Evolutionary conservation across 1,284 basidiomycete species (phyloP), one percentile per base, ranked within the genome.

Genomic region (Peniophora sp.): DNA sequence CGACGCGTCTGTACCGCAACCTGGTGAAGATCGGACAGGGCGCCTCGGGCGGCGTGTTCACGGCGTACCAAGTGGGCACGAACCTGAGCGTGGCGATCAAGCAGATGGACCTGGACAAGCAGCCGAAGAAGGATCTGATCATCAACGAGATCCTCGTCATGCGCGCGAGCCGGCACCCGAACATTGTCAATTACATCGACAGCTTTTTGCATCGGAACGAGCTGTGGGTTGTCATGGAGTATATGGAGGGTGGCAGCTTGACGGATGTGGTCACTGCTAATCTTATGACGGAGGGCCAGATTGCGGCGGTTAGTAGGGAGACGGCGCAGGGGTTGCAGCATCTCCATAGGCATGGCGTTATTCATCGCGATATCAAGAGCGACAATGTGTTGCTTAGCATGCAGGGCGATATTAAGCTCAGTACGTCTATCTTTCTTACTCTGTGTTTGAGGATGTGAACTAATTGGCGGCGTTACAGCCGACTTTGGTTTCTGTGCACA

Each of bases 81-180:
- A 96, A 96, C 66, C 62, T 91, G 44, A 90, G 86, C 3, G 97
- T 99, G 24, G 97, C 97, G 24, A 99, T 99, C 79, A 99, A 99
- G 71, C 96, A 99, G 71, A 99, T 99, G 97, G 96, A 99, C 73
- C 78, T 99, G 32, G 94, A 97, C 69, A 97, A 98, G 72, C 97
- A 99, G 66, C 97, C 96, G 34, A 99, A 99, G 78, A 97, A 97
- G 71, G 96, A 99, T 65, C 78, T 99, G 48, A 99, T 99, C 73
- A 98, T 99, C 74, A 99, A 99, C 71, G 97, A 99, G 70, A 98
- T 99, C 57, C 83, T 98, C 58, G 95, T 98, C 64, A 98, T 99
- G 96, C 90, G 93, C 43, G 88, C 94, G 46, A 94, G 91, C 15
- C 79, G 90, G 35, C 96, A 99, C 66, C 90, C 91, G 17, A 99